phyloP scores from a whole-genome alignment of 306 rosid species.

The Medicago lupulina region DNA sequence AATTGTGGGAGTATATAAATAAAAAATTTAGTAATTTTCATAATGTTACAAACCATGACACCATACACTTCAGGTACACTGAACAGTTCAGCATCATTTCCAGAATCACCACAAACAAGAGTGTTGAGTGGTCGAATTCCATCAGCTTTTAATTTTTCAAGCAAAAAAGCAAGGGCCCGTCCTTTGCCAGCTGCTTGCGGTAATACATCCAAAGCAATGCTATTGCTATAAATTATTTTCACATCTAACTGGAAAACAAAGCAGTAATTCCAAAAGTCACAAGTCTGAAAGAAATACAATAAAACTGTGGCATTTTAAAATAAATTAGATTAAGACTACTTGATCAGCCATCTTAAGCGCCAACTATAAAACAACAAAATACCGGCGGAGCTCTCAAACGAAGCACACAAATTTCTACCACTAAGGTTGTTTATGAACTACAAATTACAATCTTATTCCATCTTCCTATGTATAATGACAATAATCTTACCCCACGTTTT shows the following conservation, averaged over 20 bases:
- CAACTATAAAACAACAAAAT: not conserved
- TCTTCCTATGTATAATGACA: conserved; percentile 25
- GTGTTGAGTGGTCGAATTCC: conserved; percentile 59
- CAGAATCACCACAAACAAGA: conserved; percentile 96
- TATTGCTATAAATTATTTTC: conserved; percentile 79
- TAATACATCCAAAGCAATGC: conserved; percentile 73
- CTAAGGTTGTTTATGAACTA: conserved; percentile 29
- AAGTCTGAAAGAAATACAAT: conserved; percentile 27
- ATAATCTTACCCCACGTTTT: conserved; percentile 65
- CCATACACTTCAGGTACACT: conserved; percentile 66
- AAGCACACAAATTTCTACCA: conserved; percentile 11
- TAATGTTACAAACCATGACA: conserved; percentile 67
- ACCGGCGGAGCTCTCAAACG: conserved; percentile 9
- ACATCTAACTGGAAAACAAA: conserved; percentile 68
- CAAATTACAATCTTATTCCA: conserved; percentile 46
- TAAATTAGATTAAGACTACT: conserved; percentile 1
- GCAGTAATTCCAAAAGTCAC: conserved; percentile 33
- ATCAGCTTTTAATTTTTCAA: conserved; percentile 53
- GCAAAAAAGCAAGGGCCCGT: conserved; percentile 68
- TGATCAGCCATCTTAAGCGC: not conserved
- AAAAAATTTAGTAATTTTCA: too few relatives aligned
- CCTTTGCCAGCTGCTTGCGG: conserved; percentile 88
- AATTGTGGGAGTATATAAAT: too few relatives aligned
- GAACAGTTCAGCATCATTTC: conserved; percentile 83
- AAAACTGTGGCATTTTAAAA: conserved; percentile 30